Base-by-base conservation (phyloP, 1,284 basidiomycete genomes). In the Trichosporon sp. region DNA sequence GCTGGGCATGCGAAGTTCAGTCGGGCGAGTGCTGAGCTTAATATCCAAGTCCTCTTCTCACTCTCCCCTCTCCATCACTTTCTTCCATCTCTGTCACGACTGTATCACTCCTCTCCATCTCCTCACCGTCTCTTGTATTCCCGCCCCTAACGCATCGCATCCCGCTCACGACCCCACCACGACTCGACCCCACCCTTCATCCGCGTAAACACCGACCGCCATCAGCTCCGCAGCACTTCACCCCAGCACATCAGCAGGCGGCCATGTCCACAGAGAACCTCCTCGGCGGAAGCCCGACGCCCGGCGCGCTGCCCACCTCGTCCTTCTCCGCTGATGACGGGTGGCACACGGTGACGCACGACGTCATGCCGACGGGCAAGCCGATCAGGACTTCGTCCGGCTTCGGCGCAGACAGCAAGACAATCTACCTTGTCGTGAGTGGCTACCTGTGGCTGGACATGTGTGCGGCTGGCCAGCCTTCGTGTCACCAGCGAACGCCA, bases 391-490 rank as follows among this genome's bases (percentile, higher is more conserved):
- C 12, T 21, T 25, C 23, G 51, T 27, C 51, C 25, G 23, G 27
- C 1, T n/a, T 60, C 6, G 23, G 15, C 6, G 56, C 21, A 4
- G 56, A 60, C 56, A 60, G 56, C 56, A 60, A 60, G 56, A 32
- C 56, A n/a, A 60, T 60, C 27, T 60, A 60, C 29, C 56, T 60
- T 60, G 56, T 60, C 56, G 56, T 60, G 27, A 60, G 56, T 60
- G 21, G 34, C 34, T 34, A 34, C 12, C 34, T 6, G 34, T 34
- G 6, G 34, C 34, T n/a, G n/a, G n/a, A n/a, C n/a, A n/a, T n/a
- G n/a, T n/a, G n/a, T n/a, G n/a, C n/a, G n/a, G n/a, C n/a, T n/a
- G 38, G 18, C 35, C 35, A 38, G 35, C 35, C 35, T 13, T 38
- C 38, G 38, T 51, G 15, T 51, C 47, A 18, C 47, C 47, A 51